phyloP scores from a whole-genome alignment of 2,329 filamentous ascomycete genomes.

The Madurella mycetomatis region DNA sequence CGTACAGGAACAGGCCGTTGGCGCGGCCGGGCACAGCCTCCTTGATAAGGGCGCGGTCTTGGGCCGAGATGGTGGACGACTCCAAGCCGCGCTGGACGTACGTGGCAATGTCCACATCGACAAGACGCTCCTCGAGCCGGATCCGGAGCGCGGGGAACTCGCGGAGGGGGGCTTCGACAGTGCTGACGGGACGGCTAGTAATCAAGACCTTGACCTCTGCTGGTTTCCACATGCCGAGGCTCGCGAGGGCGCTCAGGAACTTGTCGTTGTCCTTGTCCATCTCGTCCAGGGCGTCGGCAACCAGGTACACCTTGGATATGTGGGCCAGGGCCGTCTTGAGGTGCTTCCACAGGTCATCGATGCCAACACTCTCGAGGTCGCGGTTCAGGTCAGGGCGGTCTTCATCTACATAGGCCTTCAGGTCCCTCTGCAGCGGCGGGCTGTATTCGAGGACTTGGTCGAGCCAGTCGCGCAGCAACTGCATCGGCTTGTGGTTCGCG shows the following conservation, averaged over 20 bases:
- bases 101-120: conserved; percentile 38
- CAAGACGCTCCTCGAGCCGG: conserved; percentile 33
- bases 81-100: conserved; percentile 31
- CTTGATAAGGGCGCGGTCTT: conserved; percentile 23
- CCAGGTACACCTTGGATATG: conserved; percentile 32
- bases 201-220: conserved; percentile 37
- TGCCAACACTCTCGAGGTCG: conserved; percentile 16
- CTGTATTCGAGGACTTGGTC: conserved; percentile 31
- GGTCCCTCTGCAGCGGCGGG: conserved; percentile 27
- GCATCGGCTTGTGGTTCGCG: conserved; percentile 31
- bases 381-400: conserved; percentile 2
- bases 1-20: conserved; percentile 44
- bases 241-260: conserved; percentile 29
- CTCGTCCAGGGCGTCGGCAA: conserved; percentile 45
- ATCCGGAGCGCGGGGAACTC: conserved; percentile 24
- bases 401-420: conserved; percentile 18
- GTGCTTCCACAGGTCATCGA: conserved; percentile 30
- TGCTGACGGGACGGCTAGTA: conserved; percentile 38
- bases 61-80: conserved; percentile 16
- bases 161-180: conserved; percentile 30
- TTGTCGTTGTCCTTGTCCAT: conserved; percentile 37
- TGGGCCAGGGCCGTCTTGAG: conserved; percentile 25
- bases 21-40: conserved; percentile 34
- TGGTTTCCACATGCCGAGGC: conserved; percentile 29
- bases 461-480: conserved; percentile 34